These are phyloP conservation scores for Persicaria tinctoria DNA, from an alignment of 148 eudicot genomes.

Conservation along the genomic window DNA sequence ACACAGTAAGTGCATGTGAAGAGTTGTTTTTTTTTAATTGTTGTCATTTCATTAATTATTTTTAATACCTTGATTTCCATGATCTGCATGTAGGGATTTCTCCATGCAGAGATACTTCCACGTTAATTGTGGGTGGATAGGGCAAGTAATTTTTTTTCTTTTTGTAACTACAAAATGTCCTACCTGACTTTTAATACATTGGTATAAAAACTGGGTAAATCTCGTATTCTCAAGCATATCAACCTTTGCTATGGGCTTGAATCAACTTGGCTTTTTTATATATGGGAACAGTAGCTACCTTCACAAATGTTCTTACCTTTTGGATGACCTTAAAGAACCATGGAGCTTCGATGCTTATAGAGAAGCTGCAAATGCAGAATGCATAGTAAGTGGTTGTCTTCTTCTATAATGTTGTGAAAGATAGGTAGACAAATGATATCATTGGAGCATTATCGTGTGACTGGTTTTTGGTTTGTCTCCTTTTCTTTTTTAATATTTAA, in stretches of 20 bases:
- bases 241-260: not conserved
- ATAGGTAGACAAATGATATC: not conserved
- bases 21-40: not conserved
- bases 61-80: not conserved
- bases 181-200: not conserved
- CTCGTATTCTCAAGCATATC: not conserved
- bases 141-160: constrained; percentile 24
- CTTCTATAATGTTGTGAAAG: not conserved
- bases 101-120: constrained; percentile 41
- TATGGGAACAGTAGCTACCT: constrained; percentile 32
- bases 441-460: not conserved
- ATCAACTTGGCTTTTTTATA: not conserved
- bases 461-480: not conserved
- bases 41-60: not conserved
- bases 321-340: constrained; percentile 52
- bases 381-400: constrained; percentile 54
- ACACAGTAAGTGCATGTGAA: constrained; percentile 16
- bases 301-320: constrained; percentile 60
- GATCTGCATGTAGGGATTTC: constrained; percentile 24
- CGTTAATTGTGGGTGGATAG: constrained; percentile 40
- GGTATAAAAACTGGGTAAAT: not conserved
- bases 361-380: constrained; percentile 56
- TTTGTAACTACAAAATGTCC: not conserved
- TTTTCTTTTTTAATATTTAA: not conserved
- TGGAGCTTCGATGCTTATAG: constrained; percentile 68